Percentiles rank a stretch among this genome's conserved stretches.
Conservation (phyloP, 805 yeast species). For the Suhomyces vadensis region DNA sequence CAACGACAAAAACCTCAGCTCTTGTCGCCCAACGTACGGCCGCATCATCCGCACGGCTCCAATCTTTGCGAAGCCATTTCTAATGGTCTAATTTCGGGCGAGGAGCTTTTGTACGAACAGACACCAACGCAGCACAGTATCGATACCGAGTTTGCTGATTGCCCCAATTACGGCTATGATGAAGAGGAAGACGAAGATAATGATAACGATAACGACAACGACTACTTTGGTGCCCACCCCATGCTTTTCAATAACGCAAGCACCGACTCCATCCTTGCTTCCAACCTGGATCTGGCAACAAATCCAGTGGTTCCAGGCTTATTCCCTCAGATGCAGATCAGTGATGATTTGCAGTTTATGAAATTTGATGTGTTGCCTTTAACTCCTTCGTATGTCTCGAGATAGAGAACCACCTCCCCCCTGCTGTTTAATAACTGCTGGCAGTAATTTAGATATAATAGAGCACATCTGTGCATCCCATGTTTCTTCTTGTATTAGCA, state of each 20-base stretch:
- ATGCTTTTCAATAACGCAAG: not conserved
- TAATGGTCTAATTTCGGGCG: not conserved
- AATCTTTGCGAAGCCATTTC: not conserved
- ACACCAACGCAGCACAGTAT: not conserved
- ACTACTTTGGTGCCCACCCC: not conserved
- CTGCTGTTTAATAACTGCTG: not conserved
- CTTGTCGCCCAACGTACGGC: not conserved
- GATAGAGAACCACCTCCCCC: not conserved
- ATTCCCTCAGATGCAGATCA: constrained; percentile 34
- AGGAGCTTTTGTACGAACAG: not conserved
- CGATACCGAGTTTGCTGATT: not conserved
- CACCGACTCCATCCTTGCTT: not conserved
- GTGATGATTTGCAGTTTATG: constrained; percentile 26
- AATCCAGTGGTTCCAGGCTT: constrained; percentile 39
- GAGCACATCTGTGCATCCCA: not conserved
- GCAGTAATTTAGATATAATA: constrained; percentile 3
- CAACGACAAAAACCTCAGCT: not conserved
- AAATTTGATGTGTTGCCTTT: constrained; percentile 28
- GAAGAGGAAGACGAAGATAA: constrained; percentile 14
- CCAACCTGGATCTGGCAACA: not conserved
- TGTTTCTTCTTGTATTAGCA: not conserved
- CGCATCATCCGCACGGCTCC: constrained; percentile 2
- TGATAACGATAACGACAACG: constrained; percentile 9
- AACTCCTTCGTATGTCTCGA: constrained; percentile 27
- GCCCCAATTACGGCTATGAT: constrained; percentile 8